Percentiles rank a stretch among this genome's conserved stretches.
phyloP scores from a whole-genome alignment of 1,284 basidiomycete genomes.

The Ustilago loliicola region DNA sequence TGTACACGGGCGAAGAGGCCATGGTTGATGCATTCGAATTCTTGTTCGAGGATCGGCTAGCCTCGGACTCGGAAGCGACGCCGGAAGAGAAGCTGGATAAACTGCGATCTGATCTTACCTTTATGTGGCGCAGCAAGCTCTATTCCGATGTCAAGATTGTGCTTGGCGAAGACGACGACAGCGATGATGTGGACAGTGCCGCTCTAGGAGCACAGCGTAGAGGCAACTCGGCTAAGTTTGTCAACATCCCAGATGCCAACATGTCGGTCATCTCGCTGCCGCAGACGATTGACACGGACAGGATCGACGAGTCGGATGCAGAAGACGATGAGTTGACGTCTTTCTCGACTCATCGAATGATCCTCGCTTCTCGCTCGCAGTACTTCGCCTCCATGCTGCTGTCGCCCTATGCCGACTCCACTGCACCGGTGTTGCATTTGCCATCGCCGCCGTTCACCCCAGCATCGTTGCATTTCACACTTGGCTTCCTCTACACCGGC shows the following conservation, averaged over 20 bases:
- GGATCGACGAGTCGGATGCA: constrained; percentile 35
- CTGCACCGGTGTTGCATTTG: constrained; percentile 43
- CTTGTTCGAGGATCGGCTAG: constrained; percentile 56
- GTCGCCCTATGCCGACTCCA: constrained; percentile 74
- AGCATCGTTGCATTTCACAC: constrained; percentile 90
- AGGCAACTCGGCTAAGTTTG: constrained; percentile 15
- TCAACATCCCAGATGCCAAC: constrained; percentile 57
- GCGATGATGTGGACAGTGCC: constrained; percentile 2
- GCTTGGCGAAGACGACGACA: constrained; percentile 42
- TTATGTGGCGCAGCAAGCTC: constrained; percentile 67
- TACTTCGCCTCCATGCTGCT: constrained; percentile 86
- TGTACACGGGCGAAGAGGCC: constrained; percentile 64
- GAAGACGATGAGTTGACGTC: constrained; percentile 57
- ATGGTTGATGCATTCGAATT: constrained; percentile 62
- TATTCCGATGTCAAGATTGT: constrained; percentile 61
- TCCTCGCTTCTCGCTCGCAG: constrained; percentile 86
- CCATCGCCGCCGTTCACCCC: constrained; percentile 88
- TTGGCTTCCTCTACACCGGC: constrained; percentile 94
- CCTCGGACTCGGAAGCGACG: constrained; percentile 72
- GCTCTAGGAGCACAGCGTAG: constrained; percentile 6
- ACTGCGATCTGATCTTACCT: constrained; percentile 74
- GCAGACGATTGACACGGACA: constrained; percentile 45
- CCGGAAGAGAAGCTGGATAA: constrained; percentile 85
- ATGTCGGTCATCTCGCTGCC: constrained; percentile 53
- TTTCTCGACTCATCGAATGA: constrained; percentile 92